Conservation (phyloP, 1,139 yeast species). For the Taphrina communis region DNA sequence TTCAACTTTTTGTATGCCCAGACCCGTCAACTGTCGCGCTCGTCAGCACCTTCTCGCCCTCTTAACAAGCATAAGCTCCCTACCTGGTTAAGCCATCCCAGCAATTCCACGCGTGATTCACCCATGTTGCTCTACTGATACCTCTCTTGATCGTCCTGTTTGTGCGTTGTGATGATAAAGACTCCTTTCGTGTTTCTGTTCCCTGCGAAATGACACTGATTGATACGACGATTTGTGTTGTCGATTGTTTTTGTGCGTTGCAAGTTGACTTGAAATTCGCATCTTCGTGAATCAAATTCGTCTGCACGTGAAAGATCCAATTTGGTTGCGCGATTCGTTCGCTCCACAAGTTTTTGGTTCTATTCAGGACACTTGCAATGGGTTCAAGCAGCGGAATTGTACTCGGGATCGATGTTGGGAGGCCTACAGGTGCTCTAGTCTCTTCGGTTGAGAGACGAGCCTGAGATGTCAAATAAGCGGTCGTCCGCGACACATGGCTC, state of each 20-base stretch:
- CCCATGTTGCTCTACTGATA: conserved; percentile 53
- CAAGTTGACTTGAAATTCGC: not conserved
- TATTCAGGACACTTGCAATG: too few species aligned
- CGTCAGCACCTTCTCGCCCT: not conserved
- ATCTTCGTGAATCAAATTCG: not conserved
- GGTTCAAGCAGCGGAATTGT: too few species aligned
- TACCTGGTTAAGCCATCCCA: conserved; percentile 82
- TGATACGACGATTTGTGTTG: not conserved
- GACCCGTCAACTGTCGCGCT: conserved; percentile 44
- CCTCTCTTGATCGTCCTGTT: too few species aligned
- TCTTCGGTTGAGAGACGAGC: not conserved
- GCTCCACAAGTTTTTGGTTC: conserved; percentile 10
- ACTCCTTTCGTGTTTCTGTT: too few species aligned
- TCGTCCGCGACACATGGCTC: not conserved
- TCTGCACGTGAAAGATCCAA: not conserved
- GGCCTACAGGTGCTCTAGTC: too few species aligned
- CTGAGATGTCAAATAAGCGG: conserved; percentile 2
- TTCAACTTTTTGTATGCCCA: conserved; percentile 78
- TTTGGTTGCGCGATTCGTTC: not conserved
- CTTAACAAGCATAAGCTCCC: conserved; percentile 49
- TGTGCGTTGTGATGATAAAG: too few species aligned
- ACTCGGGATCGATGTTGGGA: too few species aligned
- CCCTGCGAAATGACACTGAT: too few species aligned
- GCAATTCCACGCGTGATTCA: conserved; percentile 79
- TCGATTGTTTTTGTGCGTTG: conserved; percentile 16